Base-by-base conservation (phyloP, 257 asterid genomes). In the Thymus quinquecostatus region DNA sequence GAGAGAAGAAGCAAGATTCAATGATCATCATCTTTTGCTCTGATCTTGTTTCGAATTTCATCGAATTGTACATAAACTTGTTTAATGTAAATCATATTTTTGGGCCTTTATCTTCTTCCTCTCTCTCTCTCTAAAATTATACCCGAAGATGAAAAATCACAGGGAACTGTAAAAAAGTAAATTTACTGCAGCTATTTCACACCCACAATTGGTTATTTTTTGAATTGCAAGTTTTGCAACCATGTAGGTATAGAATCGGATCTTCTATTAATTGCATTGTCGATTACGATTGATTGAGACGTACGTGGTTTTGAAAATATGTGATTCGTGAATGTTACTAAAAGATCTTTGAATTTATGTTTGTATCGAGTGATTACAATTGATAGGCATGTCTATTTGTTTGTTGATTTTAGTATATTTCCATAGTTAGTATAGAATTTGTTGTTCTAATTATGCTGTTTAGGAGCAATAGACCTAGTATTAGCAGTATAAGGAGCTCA, bases 1-100 rank as follows among this genome's bases (percentile, higher is more conserved):
- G 36, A 80, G 53, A 40, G 77, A 82, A 72, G 75, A 67, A 70
- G 76, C 77, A 57, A 66, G 75, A 74, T 75, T 68, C 38, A 34
- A 30, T 53, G 78, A 75, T 60, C 80, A 60, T 2, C 80, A 66
- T 2, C 77, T 79, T 67, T 56, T 75, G 70, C 77, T 75, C 68
- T 79, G 62, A 65, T 36, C 8, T 5, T 64, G 4, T 1, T 1
- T 6, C 60, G 34, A 29, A 2, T 28, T 66, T 34, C 38, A 45
- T 30, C 13, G 64, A 32, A 60, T 51, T 79, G 83, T 79, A 79
- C 54, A 79, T 45, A 66, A 30, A 53, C 6, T 62, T 72, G 49
- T 62, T 32, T 59, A 28, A 61, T 68, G 65, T 45, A n/a, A 69
- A 1, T 5, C 2, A 63, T 12, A 32, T 34, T 12, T 58, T 8